phyloP scores from a whole-genome alignment of 495 filamentous ascomycete genomes.

The Daldinia loculata region DNA sequence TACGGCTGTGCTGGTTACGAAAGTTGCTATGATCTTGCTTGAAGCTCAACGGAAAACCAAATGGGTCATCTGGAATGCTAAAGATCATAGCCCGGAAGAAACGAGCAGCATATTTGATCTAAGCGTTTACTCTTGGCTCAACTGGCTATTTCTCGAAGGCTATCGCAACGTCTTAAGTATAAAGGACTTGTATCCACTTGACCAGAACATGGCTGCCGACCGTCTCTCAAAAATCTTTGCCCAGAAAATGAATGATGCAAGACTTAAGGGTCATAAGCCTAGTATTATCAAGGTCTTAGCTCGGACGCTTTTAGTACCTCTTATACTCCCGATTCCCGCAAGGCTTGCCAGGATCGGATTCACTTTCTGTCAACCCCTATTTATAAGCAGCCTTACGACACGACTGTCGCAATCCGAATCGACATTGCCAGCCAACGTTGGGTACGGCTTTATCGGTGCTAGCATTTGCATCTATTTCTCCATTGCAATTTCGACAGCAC shows the following conservation, averaged over 20 bases:
- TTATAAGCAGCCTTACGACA: conserved; percentile 60
- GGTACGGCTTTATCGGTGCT: conserved; percentile 72
- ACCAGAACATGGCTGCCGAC: conserved; percentile 53
- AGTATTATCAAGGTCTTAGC: conserved; percentile 23
- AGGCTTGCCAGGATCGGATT: conserved; percentile 65
- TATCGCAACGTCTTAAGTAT: conserved; percentile 51
- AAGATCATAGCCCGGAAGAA: conserved; percentile 63
- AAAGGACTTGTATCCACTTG: conserved; percentile 52
- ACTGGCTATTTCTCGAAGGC: conserved; percentile 59
- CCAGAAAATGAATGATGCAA: conserved; percentile 42
- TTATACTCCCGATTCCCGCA: conserved; percentile 61
- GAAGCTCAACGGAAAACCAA: conserved; percentile 63
- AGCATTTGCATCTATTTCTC: conserved; percentile 68
- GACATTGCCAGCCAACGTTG: conserved; percentile 45
- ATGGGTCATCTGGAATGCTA: conserved; percentile 49
- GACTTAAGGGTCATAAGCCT: conserved; percentile 35
- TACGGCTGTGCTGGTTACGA: conserved; percentile 56
- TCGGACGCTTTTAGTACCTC: conserved; percentile 36
- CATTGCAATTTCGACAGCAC: conserved; percentile 61
- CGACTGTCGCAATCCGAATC: conserved; percentile 28
- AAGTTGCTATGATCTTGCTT: conserved; percentile 57
- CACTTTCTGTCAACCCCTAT: conserved; percentile 69
- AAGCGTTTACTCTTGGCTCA: conserved; percentile 70
- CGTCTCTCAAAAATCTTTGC: conserved; percentile 51
- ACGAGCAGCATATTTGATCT: conserved; percentile 65